Evolutionary conservation across 1,139 yeast species (phyloP), one percentile per base, ranked within the genome.

Genomic region (Zhuliangozyma parablackwelliae): DNA sequence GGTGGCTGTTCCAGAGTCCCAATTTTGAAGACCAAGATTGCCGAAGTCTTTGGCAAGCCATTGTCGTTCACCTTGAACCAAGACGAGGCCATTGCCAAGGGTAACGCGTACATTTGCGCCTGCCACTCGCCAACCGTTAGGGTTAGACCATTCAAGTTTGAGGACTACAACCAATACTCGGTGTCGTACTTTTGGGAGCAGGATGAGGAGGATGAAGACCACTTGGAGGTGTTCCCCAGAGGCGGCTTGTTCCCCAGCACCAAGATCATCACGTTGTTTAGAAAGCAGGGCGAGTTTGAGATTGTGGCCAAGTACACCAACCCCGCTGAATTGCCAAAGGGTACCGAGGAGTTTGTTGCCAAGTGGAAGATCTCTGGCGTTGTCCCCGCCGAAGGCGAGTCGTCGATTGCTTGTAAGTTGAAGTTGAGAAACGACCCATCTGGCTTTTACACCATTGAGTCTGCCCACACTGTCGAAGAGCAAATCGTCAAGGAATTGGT

Each of bases 1-100:
- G 99, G 99, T 72, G 99, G 99, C 53, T 86, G 95, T 63, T 86
- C 97, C 53, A 89, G 99, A 78, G 95, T 92, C 51, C 99, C 99
- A 60, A 72, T 86, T 42, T 75, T 92, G 63, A 92, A 92, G 78
- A 77, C 81, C 52, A 83, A 78, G 61, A 75, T 92, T 54, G 56
- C 83, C 51, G 86, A 84, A 59, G 74, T 86, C 48, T 88, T 92
- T 61, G 89, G 87, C 60, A 88, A 88, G 75, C 83, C 74, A 53
- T 77, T 92, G 60, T 87, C 97, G 32, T 86, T 87, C 74, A 94
- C 97, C 53, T 80, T 94, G 69, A 92, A 94, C 78, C 97, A 90
- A 74, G 99, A 92, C 62, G 99, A 92, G 77, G 97, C 98, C 47
- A 84, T 90, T 63, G 97, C 98, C 45, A 86, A 94, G 68, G 99